Conservation (phyloP, 1,284 basidiomycete genomes). For the Butyriboletus appendiculatus region DNA sequence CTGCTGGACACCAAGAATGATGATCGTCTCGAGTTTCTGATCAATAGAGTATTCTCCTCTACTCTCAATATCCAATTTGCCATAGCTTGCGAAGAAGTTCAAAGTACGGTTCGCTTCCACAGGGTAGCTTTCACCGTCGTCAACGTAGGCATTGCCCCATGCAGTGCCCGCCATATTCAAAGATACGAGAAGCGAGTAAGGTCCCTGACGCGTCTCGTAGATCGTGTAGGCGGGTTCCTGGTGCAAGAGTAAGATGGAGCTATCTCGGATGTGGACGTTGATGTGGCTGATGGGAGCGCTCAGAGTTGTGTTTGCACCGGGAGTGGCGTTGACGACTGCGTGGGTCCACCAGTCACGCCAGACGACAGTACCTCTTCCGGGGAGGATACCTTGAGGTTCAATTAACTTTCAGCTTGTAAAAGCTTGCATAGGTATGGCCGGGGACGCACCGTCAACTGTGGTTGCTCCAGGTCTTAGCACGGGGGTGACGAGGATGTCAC, state of each 20-base stretch:
- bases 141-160: constrained; percentile 50
- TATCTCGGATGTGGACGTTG: constrained; percentile 61
- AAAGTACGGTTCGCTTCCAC: constrained; percentile 50
- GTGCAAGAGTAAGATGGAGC: constrained; percentile 49
- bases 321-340: constrained; percentile 42
- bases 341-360: constrained; percentile 84
- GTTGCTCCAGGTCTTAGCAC: constrained; percentile 63
- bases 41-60: constrained; percentile 45
- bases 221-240: constrained; percentile 50
- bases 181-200: constrained; percentile 50
- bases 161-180: constrained; percentile 45
- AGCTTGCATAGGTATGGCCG: neutral
- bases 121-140: constrained; percentile 56
- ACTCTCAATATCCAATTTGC: constrained; percentile 39
- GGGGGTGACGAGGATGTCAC: constrained; percentile 71
- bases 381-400: constrained; percentile 52
- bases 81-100: constrained; percentile 38
- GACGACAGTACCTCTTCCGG: constrained; percentile 55
- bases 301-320: constrained; percentile 43
- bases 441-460: constrained; percentile 42
- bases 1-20: constrained; percentile 47
- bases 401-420: neutral
- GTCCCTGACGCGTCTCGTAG: constrained; percentile 45
- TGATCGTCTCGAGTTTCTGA: constrained; percentile 47
- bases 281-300: constrained; percentile 64